Evolutionary conservation across 1,284 basidiomycete genomes (phyloP), one percentile per base, ranked within the genome.

Genomic region (Malassezia restricta): DNA sequence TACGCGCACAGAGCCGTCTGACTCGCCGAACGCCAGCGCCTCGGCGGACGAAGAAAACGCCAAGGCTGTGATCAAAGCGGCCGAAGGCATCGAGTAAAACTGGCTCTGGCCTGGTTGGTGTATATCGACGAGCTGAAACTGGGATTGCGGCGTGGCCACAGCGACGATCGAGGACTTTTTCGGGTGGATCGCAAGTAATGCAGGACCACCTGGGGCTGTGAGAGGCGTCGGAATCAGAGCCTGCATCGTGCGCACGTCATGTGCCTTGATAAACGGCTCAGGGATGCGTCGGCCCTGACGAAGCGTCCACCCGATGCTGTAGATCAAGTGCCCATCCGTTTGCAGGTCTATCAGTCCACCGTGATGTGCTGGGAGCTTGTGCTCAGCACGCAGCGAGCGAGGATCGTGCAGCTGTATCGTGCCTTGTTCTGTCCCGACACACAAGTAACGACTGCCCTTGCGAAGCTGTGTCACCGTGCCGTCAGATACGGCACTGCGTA

Each of bases 21-120:
- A 83, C 64, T 95, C 91, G 1, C 88, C 90, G 62, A 94, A 91
- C 0, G 87, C 90, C 65, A 98, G 78, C 65, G 89, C 94, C 44
- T 87, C 83, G 20, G 87, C 88, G 1, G 84, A 84, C 1, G 87
- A 83, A 1, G 89, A 89, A 30, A 95, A 77, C 5, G 88, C 83
- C 59, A 84, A 79, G 39, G 86, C 83, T 1, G 83, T 88, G 53
- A 95, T 75, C 71, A 83, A 91, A 0, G 86, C 84, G 0, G 80
- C 65, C 6, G 51, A 54, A 12, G 40, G 15, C 28, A 54, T 40
- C 40, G 39, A 27, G 71, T 83, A 83, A 64, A 89, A 90, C 61
- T 80, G 81, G 6, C 78, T 76, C 54, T 81, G 79, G 20, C 78
- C 78, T 0, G 82, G 81, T 60, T 85, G 83, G 24, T 81, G 79